These are phyloP conservation scores for Coemansia sp. DNA, from an alignment of 192 early-diverging fungal genomes.

Conservation along the genomic window DNA sequence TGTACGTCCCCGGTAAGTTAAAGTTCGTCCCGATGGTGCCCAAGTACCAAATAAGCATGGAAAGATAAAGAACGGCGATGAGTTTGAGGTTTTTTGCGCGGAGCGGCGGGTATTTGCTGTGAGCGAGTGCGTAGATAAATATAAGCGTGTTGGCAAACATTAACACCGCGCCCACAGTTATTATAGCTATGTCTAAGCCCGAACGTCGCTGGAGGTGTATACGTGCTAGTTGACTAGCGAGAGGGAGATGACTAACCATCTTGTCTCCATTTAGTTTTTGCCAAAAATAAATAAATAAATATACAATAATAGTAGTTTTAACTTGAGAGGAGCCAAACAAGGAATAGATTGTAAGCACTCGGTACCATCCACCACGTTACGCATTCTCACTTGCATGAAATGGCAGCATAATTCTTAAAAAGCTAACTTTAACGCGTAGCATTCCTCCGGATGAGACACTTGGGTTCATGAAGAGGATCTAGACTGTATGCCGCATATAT, in stretches of 20 bases:
- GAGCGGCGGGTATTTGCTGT: conserved; percentile 39
- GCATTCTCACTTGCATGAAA: neutral
- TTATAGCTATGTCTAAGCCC: conserved; percentile 15
- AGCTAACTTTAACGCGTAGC: neutral
- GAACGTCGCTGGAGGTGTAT: neutral
- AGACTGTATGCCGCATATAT: too few relatives aligned
- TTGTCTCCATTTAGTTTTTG: neutral
- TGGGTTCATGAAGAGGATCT: neutral
- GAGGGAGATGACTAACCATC: neutral
- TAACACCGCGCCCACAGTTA: conserved; percentile 19
- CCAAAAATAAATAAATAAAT: neutral
- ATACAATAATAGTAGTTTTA: neutral
- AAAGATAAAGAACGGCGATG: conserved; percentile 28
- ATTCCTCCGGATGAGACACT: neutral
- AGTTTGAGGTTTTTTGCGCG: conserved; percentile 46
- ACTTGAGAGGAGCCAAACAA: neutral
- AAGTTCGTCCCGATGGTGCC: conserved; percentile 44
- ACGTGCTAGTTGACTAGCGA: neutral
- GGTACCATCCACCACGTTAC: neutral
- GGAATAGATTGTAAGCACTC: too few relatives aligned
- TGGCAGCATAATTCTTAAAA: neutral
- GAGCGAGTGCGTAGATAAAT: conserved; percentile 25
- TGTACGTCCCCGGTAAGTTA: conserved; percentile 15
- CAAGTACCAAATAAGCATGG: conserved; percentile 42
- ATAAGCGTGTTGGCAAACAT: conserved; percentile 38